Evolutionary conservation across 2,329 filamentous ascomycete genomes (phyloP).

Genomic region (Blumeria hordei): DNA sequence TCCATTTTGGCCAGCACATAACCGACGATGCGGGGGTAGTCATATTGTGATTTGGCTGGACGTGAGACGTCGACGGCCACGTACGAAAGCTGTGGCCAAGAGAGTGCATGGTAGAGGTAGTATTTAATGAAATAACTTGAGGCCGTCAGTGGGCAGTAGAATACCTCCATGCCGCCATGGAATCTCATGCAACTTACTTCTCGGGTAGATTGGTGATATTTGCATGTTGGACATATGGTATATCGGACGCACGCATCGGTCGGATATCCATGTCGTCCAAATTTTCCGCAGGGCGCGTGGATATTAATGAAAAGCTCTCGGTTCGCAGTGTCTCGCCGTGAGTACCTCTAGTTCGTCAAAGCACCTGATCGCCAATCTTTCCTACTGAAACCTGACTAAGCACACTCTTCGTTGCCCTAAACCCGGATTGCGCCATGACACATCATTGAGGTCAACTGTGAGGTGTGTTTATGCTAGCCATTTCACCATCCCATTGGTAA

Average conservation of each 20-base stretch:
- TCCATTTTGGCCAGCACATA: constrained; percentile 99
- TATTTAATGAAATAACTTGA: constrained; percentile 88
- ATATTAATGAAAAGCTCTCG: too few relatives aligned
- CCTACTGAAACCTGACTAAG: too few relatives aligned
- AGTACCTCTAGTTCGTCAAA: too few relatives aligned
- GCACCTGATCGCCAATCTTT: too few relatives aligned
- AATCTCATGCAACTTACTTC: constrained; percentile 24
- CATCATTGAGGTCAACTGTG: too few relatives aligned
- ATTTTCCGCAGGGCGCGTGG: too few relatives aligned
- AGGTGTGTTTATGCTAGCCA: too few relatives aligned
- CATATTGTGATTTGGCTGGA: constrained; percentile 51
- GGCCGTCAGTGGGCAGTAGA: background rate
- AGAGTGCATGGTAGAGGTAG: constrained; percentile 96
- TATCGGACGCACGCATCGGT: constrained; percentile 57
- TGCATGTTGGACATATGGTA: constrained; percentile 84
- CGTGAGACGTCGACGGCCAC: constrained; percentile 82
- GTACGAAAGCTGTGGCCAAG: constrained; percentile 92
- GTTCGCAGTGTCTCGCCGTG: too few relatives aligned
- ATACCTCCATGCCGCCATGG: background rate
- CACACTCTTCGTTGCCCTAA: too few relatives aligned
- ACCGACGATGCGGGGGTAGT: constrained; percentile 91
- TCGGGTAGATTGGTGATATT: constrained; percentile 98
- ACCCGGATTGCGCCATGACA: too few relatives aligned
- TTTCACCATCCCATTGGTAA: too few relatives aligned
- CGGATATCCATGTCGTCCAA: constrained; percentile 57